Evolutionary conservation across 148 eudicot genomes (phyloP), one percentile per base, ranked within the genome.

Genomic region (Rhododendron ovatum): DNA sequence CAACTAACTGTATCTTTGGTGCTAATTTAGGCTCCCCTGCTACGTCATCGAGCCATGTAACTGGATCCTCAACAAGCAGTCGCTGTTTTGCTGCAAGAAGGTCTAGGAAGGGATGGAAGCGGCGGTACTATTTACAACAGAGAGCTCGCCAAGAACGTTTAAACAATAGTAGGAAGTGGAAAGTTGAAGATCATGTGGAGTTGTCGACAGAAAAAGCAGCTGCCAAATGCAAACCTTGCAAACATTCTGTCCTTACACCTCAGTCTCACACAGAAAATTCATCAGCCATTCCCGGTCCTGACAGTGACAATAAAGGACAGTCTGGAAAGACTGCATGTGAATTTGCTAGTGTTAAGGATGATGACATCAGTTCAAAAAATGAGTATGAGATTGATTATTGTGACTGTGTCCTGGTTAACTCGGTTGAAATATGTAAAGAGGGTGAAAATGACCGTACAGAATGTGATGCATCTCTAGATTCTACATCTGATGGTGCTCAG

Each of bases 141-240:
- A 90, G 95, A 91, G 92, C 98, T 92, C 96, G 94, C 61, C 95
- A 92, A 91, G 96, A 95, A 86, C 91, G 95, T 86, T 84, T 93
- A 82, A 92, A 91, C 85, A 90, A 89, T 90, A 92, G 93, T 84
- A 92, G 92, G 80, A 95, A 92, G 84, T 91, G 95, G 95, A 94
- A 92, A 85, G 83, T 37, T 80, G 94, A 91, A 61, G 89, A 91
- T 47, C 89, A 88, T 85, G 86, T 82, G 79, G 88, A 88, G 61
- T 26, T 59, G 63, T 83, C 88, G 87, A 88, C 90, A 73, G 76
- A 83, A 51, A 89, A 87, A 35, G 85, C 93, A 39, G 73, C 85
- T 75, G 91, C 88, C 77, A 89, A 89, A 75, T 91, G 94, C 86
- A 86, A 86, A 78, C 82, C 87, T 14, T 92, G 95, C 85, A 88